These are phyloP conservation scores for Smithsoniella earleae DNA, from an alignment of 163 green algal genomes.

Conservation along the genomic window DNA sequence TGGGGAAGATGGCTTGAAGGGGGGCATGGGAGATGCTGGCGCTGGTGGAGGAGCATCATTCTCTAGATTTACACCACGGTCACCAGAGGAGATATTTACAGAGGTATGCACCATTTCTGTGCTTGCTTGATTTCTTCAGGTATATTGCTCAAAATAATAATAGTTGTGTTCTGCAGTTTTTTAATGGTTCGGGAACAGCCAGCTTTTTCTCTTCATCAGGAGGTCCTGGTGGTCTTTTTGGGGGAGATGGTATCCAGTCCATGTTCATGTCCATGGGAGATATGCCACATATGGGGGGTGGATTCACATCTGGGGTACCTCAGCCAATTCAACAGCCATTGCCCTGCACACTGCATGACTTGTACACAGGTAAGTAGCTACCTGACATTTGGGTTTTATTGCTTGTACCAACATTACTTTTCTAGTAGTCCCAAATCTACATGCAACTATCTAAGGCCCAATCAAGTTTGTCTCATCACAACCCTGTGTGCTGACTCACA, in stretches of 20 bases:
- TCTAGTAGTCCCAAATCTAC: no score
- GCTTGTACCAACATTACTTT: no score
- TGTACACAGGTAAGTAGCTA: neutral
- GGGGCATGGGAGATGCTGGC: constrained; percentile 36
- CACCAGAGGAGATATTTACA: constrained; percentile 65
- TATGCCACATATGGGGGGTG: constrained; percentile 41
- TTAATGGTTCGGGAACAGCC: constrained; percentile 30
- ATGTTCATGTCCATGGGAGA: constrained; percentile 30
- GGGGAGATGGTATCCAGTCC: neutral
- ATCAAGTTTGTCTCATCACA: no score
- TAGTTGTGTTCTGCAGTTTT: constrained; percentile 37
- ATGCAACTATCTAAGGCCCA: no score
- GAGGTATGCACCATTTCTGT: constrained; percentile 44
- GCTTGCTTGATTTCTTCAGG: no score
- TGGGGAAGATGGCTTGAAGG: constrained; percentile 83
- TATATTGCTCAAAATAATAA: no score
- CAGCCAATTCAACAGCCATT: neutral
- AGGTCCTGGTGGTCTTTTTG: constrained; percentile 25
- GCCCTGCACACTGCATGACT: neutral
- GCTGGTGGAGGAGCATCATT: neutral
- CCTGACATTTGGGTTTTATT: no score
- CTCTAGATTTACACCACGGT: constrained; percentile 37
- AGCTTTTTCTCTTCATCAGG: constrained; percentile 31
- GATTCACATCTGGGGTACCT: no score
- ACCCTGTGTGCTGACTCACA: no score